A percentile compares a stretch with the other conserved stretches of the same genome.
Evolutionary conservation across 257 asterid species (phyloP).

Genomic region (Primulina eburnea): DNA sequence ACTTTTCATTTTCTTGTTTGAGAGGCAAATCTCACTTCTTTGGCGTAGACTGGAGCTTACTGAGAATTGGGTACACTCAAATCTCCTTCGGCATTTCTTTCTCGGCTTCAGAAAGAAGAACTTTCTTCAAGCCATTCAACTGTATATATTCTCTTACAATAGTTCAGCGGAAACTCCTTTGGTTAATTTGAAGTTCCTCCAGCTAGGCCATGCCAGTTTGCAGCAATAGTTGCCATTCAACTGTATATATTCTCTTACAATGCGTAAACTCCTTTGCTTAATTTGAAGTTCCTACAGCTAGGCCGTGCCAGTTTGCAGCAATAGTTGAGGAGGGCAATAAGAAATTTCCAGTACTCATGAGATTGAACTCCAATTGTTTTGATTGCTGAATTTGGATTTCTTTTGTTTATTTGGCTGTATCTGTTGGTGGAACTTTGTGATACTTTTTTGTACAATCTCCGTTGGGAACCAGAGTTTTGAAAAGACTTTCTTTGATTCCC

Average conservation of each 20-base stretch:
- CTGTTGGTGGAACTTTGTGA: constrained; percentile 25
- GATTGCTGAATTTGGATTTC: constrained; percentile 18
- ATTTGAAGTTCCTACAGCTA: constrained; percentile 35
- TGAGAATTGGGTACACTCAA: constrained; percentile 29
- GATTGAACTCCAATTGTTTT: constrained; percentile 23
- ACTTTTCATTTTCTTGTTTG: neutral
- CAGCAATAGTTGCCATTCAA: too few relatives aligned
- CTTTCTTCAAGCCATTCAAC: constrained; percentile 33
- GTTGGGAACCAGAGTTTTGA: constrained; percentile 65
- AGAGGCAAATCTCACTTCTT: constrained; percentile 30
- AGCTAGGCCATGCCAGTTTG: constrained; percentile 23
- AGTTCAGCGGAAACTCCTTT: constrained; percentile 61
- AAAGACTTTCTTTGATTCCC: constrained; percentile 25
- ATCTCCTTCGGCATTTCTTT: constrained; percentile 61
- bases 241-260: constrained; percentile 17
- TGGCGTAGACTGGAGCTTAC: constrained; percentile 34
- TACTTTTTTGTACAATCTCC: constrained; percentile 59
- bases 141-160: constrained; percentile 18
- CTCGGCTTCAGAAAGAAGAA: constrained; percentile 26
- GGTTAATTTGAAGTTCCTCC: constrained; percentile 47
- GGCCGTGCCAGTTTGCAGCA: constrained; percentile 13
- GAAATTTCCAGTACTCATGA: constrained; percentile 14
- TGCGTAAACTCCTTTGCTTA: constrained; percentile 75
- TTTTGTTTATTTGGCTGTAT: constrained; percentile 20
- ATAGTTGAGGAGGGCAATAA: constrained; percentile 25